A percentile compares a stretch with the other conserved stretches of the same genome.
These are phyloP conservation scores for Botrytis paeoniae DNA, from an alignment of 2,329 filamentous ascomycete genomes.

Conservation along the genomic window DNA sequence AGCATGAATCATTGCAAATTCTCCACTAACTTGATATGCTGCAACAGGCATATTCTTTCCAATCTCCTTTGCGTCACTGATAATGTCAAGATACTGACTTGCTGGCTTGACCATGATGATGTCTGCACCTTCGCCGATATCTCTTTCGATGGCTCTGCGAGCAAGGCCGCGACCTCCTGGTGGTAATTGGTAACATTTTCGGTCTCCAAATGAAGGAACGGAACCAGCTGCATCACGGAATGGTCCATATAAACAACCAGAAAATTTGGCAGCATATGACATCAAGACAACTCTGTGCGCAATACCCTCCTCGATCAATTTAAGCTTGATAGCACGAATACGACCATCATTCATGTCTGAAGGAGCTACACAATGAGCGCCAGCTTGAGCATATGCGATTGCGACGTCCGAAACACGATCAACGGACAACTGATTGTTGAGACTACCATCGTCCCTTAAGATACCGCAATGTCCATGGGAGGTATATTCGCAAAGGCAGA, in stretches of 20 bases:
- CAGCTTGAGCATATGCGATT: conserved; percentile 92
- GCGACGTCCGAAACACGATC: conserved; percentile 97
- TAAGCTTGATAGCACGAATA: conserved; percentile 95
- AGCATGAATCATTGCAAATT: conserved; percentile 97
- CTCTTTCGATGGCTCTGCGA: conserved; percentile 81
- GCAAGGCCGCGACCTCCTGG: conserved; percentile 89
- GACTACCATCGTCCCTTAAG: conserved; percentile 81
- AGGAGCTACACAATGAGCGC: conserved; percentile 93
- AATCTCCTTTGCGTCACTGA: conserved; percentile 93
- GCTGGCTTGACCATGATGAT: conserved; percentile 99
- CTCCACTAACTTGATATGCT: conserved; percentile 94
- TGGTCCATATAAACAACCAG: conserved; percentile 91
- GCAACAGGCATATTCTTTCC: conserved; percentile 89
- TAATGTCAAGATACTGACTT: conserved; percentile 93
- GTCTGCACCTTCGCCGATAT: conserved; percentile 91
- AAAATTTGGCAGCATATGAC: conserved; percentile 98
- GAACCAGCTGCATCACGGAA: conserved; percentile 97
- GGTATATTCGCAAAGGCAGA: conserved; percentile 98
- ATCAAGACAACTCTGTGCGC: conserved; percentile 89
- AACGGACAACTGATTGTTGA: conserved; percentile 92
- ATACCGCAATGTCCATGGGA: conserved; percentile 98
- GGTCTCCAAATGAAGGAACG: conserved; percentile 85
- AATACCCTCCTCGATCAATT: conserved; percentile 91
- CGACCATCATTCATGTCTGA: conserved; percentile 99
- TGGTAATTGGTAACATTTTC: conserved; percentile 94